Conservation (phyloP, 2,329 filamentous ascomycete genomes). For the Cercospora zeae-maydis region DNA sequence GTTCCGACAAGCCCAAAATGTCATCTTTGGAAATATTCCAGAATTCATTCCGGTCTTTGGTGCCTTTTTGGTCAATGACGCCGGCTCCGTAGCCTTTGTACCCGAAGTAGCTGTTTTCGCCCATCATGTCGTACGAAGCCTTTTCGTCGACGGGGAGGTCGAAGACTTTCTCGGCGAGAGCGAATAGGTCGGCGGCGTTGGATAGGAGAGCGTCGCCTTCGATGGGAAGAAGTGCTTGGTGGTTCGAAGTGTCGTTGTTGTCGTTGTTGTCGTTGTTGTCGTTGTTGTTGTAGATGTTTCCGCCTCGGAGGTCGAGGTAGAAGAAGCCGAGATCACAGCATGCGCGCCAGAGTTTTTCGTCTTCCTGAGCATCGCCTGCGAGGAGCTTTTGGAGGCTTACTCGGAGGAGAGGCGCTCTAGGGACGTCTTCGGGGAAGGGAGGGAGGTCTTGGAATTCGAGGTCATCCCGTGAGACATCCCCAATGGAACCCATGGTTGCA, state of each 20-base stretch:
- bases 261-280: not conserved
- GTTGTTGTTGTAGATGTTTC: not conserved
- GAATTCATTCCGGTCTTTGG: slow-evolving; percentile 52
- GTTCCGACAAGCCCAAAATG: slow-evolving; percentile 41
- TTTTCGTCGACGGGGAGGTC: slow-evolving; percentile 51
- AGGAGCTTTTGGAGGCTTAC: slow-evolving; percentile 42
- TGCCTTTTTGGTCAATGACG: slow-evolving; percentile 49
- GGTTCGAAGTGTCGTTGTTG: not conserved
- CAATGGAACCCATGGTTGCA: slow-evolving; percentile 13
- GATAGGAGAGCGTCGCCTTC: slow-evolving; percentile 42
- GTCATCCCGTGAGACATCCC: slow-evolving; percentile 4
- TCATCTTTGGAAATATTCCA: slow-evolving; percentile 57
- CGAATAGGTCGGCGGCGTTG: slow-evolving; percentile 47
- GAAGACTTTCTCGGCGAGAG: slow-evolving; percentile 47
- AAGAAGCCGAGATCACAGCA: slow-evolving; percentile 53
- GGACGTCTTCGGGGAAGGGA: slow-evolving; percentile 43
- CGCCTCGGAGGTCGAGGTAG: slow-evolving; percentile 49
- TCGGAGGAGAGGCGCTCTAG: slow-evolving; percentile 44
- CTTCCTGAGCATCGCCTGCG: slow-evolving; percentile 37
- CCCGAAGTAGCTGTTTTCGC: slow-evolving; percentile 51
- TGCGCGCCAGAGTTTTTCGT: slow-evolving; percentile 35
- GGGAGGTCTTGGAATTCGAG: slow-evolving; percentile 27
- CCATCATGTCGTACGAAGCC: slow-evolving; percentile 52
- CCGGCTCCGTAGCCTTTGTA: slow-evolving; percentile 39
- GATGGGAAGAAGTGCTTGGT: slow-evolving; percentile 6